phyloP scores from a whole-genome alignment of 2,329 filamentous ascomycete genomes.

The Colletotrichum godetiae region DNA sequence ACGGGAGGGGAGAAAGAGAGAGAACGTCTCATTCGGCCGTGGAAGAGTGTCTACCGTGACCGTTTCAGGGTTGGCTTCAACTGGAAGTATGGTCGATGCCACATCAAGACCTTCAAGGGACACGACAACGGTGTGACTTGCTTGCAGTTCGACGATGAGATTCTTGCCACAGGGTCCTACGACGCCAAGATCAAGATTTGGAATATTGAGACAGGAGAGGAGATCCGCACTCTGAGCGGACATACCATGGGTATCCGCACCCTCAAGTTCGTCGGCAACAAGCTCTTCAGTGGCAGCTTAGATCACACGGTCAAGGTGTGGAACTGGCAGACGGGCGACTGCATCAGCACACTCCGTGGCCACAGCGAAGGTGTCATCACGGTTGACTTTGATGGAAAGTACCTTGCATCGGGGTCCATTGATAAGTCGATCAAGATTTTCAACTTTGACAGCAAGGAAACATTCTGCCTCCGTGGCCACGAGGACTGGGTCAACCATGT shows the following conservation, averaged over 20 bases:
- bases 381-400: conserved; percentile 86
- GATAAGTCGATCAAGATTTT: conserved; percentile 93
- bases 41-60: conserved; percentile 98
- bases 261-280: conserved; percentile 91
- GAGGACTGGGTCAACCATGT: conserved; percentile 98
- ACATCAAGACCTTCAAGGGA: conserved; percentile 84
- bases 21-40: conserved; percentile 73
- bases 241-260: conserved; percentile 88
- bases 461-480: conserved; percentile 84
- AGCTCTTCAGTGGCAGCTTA: conserved; percentile 89
- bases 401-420: conserved; percentile 88
- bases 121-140: conserved; percentile 79
- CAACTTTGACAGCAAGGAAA: conserved; percentile 87
- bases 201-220: conserved; percentile 89
- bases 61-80: conserved; percentile 96
- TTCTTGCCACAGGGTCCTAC: conserved; percentile 94
- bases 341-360: conserved; percentile 81
- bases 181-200: conserved; percentile 96
- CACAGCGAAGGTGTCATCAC: conserved; percentile 87
- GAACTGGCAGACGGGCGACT: conserved; percentile 95
- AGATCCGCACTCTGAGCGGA: conserved; percentile 84
- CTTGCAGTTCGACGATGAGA: conserved; percentile 80
- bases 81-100: conserved; percentile 95
- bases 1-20: conserved; percentile 47
- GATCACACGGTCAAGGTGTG: conserved; percentile 92